Base-by-base conservation (phyloP, 148 eudicot species). In the Pouteria glomerata region DNA sequence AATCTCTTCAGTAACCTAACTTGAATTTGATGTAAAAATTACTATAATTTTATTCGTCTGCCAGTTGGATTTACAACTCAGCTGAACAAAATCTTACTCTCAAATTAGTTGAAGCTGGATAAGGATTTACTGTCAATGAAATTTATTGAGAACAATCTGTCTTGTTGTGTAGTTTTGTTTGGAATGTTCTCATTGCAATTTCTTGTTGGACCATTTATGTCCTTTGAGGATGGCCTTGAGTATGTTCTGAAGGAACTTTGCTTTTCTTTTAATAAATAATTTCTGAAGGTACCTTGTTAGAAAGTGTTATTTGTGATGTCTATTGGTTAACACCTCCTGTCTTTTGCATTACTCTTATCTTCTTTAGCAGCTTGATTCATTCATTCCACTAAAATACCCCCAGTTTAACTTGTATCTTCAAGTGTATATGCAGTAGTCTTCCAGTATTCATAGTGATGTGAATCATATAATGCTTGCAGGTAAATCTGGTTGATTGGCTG, bases 401-500 rank as follows among this genome's bases (percentile, higher is more conserved):
- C 11, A 35, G 1, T 62, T 62, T 11, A 18, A 62, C n/a, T 16
- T 8, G 27, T 29, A 7, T 13, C 26, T 30, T 8, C 34, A 29
- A 18, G 7, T 39, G 44, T 39, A 39, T 29, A 2, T 29, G 50
- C 50, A n/a, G 30, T 51, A 1, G 44, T 48, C 19, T 68, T 48
- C 47, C 35, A 30, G 24, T 15, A 26, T 18, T 42, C 12, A 10
- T 7, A 19, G 27, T 18, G 59, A 39, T 35, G 42, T 70, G 21
- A 24, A 29, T 16, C 15, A 29, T 14, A 52, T 73, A 45, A 62
- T 81, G 52, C 23, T 55, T 74, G 74, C 82, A 85, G 92, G 86
- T 86, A 51, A 88, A 88, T 80, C 78, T 88, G 85, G 89, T 88
- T 26, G 89, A 85, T 72, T 88, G 92, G 92, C 78, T 88, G 56